Evolutionary conservation across 352 stramenopile genomes (phyloP).

Genomic region (Globisporangium cystogenes): DNA sequence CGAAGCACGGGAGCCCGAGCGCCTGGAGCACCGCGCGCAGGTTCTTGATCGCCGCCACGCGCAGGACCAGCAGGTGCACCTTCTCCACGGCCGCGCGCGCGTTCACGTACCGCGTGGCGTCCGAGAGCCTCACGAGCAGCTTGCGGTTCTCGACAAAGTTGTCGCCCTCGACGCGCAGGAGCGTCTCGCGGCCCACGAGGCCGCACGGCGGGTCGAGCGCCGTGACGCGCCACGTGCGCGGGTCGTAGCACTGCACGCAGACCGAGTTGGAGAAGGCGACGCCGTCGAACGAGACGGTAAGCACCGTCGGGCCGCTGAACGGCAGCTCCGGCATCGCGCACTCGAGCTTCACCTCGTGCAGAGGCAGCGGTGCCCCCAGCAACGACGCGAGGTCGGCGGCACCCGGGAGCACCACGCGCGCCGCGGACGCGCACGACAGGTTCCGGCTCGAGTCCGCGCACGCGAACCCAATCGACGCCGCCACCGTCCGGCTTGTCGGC

Average conservation of each 20-base stretch:
- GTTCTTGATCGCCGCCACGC: conserved; percentile 43
- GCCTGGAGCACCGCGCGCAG: conserved; percentile 29
- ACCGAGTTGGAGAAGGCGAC: conserved; percentile 62
- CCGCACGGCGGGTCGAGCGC: conserved; percentile 39
- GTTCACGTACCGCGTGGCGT: conserved; percentile 37
- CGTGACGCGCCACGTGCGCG: conserved; percentile 39
- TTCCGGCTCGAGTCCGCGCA: conserved; percentile 40
- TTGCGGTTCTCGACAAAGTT: conserved; percentile 71
- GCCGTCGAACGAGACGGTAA: conserved; percentile 38
- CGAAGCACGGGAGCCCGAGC: conserved; percentile 12
- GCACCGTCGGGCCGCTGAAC: conserved; percentile 44
- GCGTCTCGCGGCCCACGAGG: conserved; percentile 21
- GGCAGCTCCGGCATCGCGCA: conserved; percentile 47
- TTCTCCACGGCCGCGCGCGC: conserved; percentile 26
- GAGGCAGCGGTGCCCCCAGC: neutral
- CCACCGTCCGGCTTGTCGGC: conserved; percentile 1
- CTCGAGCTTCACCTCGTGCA: conserved; percentile 32
- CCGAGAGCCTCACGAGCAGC: conserved; percentile 43
- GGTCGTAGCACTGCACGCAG: conserved; percentile 67
- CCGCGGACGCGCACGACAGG: conserved; percentile 21
- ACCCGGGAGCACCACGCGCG: conserved; percentile 31
- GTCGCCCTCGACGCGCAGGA: conserved; percentile 41
- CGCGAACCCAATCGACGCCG: conserved; percentile 33
- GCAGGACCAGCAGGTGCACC: conserved; percentile 45
- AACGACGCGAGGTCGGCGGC: conserved; percentile 11